Evolutionary conservation across 1,284 basidiomycete genomes (phyloP), one percentile per base, ranked within the genome.

Genomic region (Prillingera fragicola): DNA sequence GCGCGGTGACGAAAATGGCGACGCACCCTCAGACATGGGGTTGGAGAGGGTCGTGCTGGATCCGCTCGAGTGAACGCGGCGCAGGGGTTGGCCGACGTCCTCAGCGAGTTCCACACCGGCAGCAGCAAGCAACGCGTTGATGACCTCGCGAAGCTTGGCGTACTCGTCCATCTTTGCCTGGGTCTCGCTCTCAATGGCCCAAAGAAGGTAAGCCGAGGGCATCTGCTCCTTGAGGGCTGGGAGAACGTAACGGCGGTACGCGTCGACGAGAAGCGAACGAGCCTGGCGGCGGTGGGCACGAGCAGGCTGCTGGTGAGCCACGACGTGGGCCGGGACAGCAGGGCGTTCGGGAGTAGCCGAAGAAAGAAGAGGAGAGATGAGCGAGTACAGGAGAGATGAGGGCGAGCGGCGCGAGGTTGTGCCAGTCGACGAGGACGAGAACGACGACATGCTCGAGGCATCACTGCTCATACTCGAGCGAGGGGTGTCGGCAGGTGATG

Each of bases 181-280:
- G 7, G 55, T 51, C 49, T 72, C 69, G 41, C 61, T 62, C 23
- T 56, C 46, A 40, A 70, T 60, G 0, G 57, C 50, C 65, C 65
- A 70, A 15, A 62, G 55, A 21, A 70, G 59, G 54, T 65, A 72
- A 5, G 62, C 62, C 1, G 53, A 40, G 13, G 69, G 66, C n/a
- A 71, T 54, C 3, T 49, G 41, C 15, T 61, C 54, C 47, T 68
- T 69, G 50, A 80, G 68, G 43, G 62, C 60, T 22, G 78, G 71
- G 19, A 86, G 62, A 22, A 87, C 79, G 60, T 81, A 78, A 17
- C 77, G 77, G 15, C 85, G 77, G 63, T 82, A 88, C 4, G 80
- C 76, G 60, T 90, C 85, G 13, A 88, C 78, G 10, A 90, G 76
- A 3, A 78, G 72, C 8, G 85, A 83, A 25, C 86, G 82, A 3